These are phyloP conservation scores for Theileria luwenshuni DNA, from an alignment of 169 alveolate species.

Conservation along the genomic window DNA sequence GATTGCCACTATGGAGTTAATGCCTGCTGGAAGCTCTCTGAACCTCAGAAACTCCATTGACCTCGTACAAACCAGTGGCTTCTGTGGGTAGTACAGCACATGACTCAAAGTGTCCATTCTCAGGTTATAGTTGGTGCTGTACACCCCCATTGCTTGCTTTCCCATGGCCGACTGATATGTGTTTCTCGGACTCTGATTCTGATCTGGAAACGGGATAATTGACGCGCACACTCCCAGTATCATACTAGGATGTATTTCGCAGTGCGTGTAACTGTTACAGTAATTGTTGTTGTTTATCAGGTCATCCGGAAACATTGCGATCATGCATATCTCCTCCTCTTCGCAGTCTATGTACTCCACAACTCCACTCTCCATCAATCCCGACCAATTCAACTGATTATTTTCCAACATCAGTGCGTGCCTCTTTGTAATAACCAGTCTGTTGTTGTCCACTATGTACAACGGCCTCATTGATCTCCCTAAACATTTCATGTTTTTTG, in stretches of 20 bases:
- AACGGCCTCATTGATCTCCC: slow-evolving; percentile 96
- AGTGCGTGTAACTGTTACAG: slow-evolving; percentile 96
- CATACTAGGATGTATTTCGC: slow-evolving; percentile 99
- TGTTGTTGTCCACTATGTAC: slow-evolving; percentile 91
- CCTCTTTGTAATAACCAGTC: slow-evolving; percentile 81
- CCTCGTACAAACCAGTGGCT: slow-evolving; percentile 97
- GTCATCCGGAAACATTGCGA: slow-evolving; percentile 97
- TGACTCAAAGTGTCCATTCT: slow-evolving; percentile 98
- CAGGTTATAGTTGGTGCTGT: slow-evolving; percentile 95
- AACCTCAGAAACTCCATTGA: slow-evolving; percentile 97
- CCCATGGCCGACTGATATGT: slow-evolving; percentile 99
- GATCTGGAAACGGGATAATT: slow-evolving; percentile 99
- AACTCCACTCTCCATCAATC: slow-evolving; percentile 91
- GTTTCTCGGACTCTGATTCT: slow-evolving; percentile 99
- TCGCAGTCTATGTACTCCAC: slow-evolving; percentile 99
- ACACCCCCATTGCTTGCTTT: slow-evolving; percentile 99
- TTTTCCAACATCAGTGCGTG: slow-evolving; percentile 77
- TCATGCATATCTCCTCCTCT: slow-evolving; percentile 99
- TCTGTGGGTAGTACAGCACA: slow-evolving; percentile 97
- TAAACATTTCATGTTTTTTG: background rate
- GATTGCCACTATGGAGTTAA: slow-evolving; percentile 96
- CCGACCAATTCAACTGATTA: slow-evolving; percentile 80
- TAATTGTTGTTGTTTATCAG: slow-evolving; percentile 80
- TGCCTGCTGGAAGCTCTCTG: slow-evolving; percentile 99
- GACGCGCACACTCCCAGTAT: slow-evolving; percentile 99